Evolutionary conservation across 176 grass and related monocot species (phyloP).

Genomic region (Oryza nivara): DNA sequence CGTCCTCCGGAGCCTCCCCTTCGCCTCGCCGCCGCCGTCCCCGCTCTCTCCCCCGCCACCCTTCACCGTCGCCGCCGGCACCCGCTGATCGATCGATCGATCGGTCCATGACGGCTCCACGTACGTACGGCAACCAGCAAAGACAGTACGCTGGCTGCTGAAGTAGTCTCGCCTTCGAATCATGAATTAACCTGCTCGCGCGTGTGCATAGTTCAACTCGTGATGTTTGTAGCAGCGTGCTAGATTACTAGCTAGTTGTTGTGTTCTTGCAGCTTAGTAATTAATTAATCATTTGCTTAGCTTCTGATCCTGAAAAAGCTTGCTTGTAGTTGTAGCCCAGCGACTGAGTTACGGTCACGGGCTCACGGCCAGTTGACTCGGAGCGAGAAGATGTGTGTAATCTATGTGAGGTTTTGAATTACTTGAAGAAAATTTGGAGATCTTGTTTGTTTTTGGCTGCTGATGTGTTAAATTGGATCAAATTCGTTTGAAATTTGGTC

Average conservation of each 20-base stretch:
- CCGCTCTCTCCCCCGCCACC: no score
- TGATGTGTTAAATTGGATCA: no score
- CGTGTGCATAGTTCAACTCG: not conserved
- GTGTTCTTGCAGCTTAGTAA: not conserved
- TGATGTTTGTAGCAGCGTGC: not conserved
- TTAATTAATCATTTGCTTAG: not conserved
- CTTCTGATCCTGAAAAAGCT: not conserved
- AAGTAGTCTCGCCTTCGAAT: not conserved
- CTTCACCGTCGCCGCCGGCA: not conserved
- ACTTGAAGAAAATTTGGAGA: no score
- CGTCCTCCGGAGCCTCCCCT: conserved; percentile 53
- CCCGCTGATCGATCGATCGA: not conserved
- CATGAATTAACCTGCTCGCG: not conserved
- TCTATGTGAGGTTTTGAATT: no score
- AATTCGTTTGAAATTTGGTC: no score
- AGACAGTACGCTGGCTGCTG: no score
- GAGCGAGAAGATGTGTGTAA: no score
- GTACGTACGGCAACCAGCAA: no score
- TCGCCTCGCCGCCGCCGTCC: conserved; percentile 29
- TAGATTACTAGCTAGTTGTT: not conserved
- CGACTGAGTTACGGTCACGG: no score
- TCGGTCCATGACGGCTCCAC: not conserved
- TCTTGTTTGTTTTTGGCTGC: no score
- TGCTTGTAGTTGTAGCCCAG: not conserved
- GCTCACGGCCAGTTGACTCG: no score